Evolutionary conservation across 2,329 filamentous ascomycete genomes (phyloP), one percentile per base, ranked within the genome.

Genomic region (Rhinocladiella similis): DNA sequence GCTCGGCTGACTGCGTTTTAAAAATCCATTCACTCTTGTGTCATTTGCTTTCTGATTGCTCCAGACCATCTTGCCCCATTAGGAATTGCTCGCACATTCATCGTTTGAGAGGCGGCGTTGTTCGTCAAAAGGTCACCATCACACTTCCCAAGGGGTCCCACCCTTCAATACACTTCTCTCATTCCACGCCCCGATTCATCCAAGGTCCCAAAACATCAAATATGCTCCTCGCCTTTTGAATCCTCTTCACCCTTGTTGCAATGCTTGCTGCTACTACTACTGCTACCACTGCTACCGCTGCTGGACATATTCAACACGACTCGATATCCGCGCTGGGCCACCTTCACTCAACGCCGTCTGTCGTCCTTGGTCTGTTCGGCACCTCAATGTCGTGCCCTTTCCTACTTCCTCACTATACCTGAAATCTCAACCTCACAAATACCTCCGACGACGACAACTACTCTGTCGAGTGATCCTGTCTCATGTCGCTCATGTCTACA

Each of bases 1-100:
- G 53, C 54, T 63, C 63, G 59, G 63, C 58, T 62, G 54, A 57
- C 59, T 62, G 58, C 58, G 54, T 63, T 51, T 50, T 55, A 46
- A 51, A 33, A 33, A 3, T 47, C 50, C 27, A 57, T 48, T 38
- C 43, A 35, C 47, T 54, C 53, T 53, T 56, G 56, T 59, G 50
- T 54, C 50, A 56, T 47, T 52, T 50, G 50, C 53, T 39, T 59
- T 54, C 51, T 50, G 50, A 51, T 48, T 52, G 57, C 51, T 47
- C 48, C 57, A 48, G 49, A 50, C 10, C 43, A 25, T 35, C 42
- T 48, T 7, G 36, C 45, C 51, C 45, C 35, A 25, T 50, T 53
- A 12, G 35, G 33, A 25, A 25, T 29, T 50, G 43, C 51, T 57
- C 53, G 49, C 53, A 56, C 59, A 54, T 20, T 54, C 49, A 54